phyloP scores from a whole-genome alignment of 768 basidiomycete species.

The Tricholoma hemisulphureum region DNA sequence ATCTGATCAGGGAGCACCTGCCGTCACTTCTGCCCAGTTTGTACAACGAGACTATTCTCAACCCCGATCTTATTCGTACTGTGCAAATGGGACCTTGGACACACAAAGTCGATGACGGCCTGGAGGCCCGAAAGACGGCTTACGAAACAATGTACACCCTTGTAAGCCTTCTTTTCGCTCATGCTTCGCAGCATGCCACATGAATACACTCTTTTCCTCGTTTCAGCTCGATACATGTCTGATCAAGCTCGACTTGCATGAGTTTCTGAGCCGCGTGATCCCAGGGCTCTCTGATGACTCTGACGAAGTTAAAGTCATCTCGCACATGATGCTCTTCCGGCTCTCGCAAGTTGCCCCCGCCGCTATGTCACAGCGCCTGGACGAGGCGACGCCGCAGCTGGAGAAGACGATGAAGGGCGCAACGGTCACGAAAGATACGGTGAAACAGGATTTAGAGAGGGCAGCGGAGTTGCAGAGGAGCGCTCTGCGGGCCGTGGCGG shows the following conservation, averaged over 20 bases:
- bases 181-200: neutral
- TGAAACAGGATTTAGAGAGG: constrained; percentile 88
- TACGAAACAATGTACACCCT: constrained; percentile 97
- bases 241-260: constrained; percentile 79
- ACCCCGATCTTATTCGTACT: constrained; percentile 76
- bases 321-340: constrained; percentile 92
- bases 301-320: constrained; percentile 96
- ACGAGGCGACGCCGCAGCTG: constrained; percentile 79
- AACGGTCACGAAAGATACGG: constrained; percentile 89
- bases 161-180: constrained; percentile 40
- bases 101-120: constrained; percentile 94
- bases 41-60: constrained; percentile 82
- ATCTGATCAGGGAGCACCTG: constrained; percentile 86
- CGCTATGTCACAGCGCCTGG: constrained; percentile 77
- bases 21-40: constrained; percentile 71
- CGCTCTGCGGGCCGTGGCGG: constrained; percentile 83
- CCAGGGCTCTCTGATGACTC: constrained; percentile 84
- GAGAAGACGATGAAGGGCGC: constrained; percentile 90
- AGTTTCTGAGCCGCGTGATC: constrained; percentile 79
- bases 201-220: constrained; percentile 1
- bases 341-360: constrained; percentile 84
- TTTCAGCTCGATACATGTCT: constrained; percentile 87
- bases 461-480: constrained; percentile 90
- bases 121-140: constrained; percentile 94
- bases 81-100: constrained; percentile 98